Base-by-base conservation (phyloP, 2,329 filamentous ascomycete genomes). In the Phialophora chinensis region DNA sequence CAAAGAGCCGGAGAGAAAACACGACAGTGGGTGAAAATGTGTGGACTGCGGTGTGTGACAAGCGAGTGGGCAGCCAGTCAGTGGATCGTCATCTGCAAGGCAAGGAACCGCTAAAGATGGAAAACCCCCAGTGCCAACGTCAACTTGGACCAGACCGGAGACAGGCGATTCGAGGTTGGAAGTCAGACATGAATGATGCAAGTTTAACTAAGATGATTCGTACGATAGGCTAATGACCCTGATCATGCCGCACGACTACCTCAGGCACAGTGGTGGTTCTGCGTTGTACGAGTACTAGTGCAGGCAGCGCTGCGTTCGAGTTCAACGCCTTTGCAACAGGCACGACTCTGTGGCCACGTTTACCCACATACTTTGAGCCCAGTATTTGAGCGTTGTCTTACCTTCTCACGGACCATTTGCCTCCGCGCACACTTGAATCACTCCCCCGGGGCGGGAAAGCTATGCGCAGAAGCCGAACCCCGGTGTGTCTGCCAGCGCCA, bases 1-100 rank as follows among this genome's bases (percentile, higher is more conserved):
- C 53, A 33, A 56, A 12, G 31, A 35, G 53, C n/a, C 27, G 53
- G 53, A 25, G 27, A 14, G 23, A 17, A 17, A 53, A 31, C 23
- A 31, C 10, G 27, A 17, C 27, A 56, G 53, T 56, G 31, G 49
- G 53, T 38, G 27, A 38, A 56, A 56, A 35, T 56, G 53, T 56
- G 53, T 56, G 31, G 53, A 20, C 27, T 53, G 53, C 53, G 53
- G 53, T 35, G 17, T 56, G 53, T 31, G 53, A 56, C 27, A 56
- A 31, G 53, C 31, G 53, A 29, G 31, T 56, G 27, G 29, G 53
- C 38, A 53, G 29, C 20, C n/a, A 50, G 57, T 35, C 57, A 14
- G 57, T 60, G 42, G 57, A 60, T 60, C 57, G 25, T 52, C 49
- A 33, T 31, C 59, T 61, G 49, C 59, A 61, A 61, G 59, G 59